Percentiles rank a stretch among this genome's conserved stretches.
Evolutionary conservation across 2,329 filamentous ascomycete genomes (phyloP).

Genomic region (Peltaster fructicola): DNA sequence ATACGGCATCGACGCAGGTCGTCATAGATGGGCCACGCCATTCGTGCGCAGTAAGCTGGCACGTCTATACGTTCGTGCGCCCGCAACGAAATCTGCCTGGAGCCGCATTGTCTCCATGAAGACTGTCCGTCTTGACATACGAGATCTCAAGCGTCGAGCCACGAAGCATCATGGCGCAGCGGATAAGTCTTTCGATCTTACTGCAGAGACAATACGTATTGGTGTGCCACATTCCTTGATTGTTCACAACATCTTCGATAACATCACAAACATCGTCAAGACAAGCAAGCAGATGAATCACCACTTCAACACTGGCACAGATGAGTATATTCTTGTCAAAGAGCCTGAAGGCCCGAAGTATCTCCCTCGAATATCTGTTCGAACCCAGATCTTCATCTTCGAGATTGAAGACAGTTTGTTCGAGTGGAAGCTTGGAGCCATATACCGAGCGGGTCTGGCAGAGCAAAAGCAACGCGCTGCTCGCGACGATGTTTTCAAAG

Average conservation of each 20-base stretch:
- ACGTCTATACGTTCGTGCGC: slow-evolving; percentile 75
- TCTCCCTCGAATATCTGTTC: slow-evolving; percentile 70
- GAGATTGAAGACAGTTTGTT: slow-evolving; percentile 93
- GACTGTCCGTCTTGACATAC: slow-evolving; percentile 59
- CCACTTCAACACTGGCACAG: slow-evolving; percentile 70
- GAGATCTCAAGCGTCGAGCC: slow-evolving; percentile 55
- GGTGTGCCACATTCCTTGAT: slow-evolving; percentile 84
- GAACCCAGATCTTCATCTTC: slow-evolving; percentile 67
- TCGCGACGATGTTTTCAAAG: slow-evolving; percentile 70
- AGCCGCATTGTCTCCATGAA: slow-evolving; percentile 74
- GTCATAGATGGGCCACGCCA: slow-evolving; percentile 73
- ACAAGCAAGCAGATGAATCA: slow-evolving; percentile 82
- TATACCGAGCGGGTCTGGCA: slow-evolving; percentile 73
- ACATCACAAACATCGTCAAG: slow-evolving; percentile 74
- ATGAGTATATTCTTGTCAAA: slow-evolving; percentile 78
- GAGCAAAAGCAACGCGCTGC: slow-evolving; percentile 84
- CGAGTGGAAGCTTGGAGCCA: slow-evolving; percentile 90
- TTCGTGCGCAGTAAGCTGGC: slow-evolving; percentile 62
- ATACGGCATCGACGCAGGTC: slow-evolving; percentile 63
- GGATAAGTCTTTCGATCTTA: slow-evolving; percentile 70
- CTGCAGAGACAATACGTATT: slow-evolving; percentile 68
- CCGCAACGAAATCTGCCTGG: slow-evolving; percentile 70
- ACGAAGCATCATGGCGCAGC: slow-evolving; percentile 33
- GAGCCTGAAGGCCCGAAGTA: slow-evolving; percentile 68
- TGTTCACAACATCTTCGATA: slow-evolving; percentile 83